A percentile compares a stretch with the other conserved stretches of the same genome.
Conservation (phyloP, 2,329 filamentous ascomycete species). For the Sarocladiaceae sp. region DNA sequence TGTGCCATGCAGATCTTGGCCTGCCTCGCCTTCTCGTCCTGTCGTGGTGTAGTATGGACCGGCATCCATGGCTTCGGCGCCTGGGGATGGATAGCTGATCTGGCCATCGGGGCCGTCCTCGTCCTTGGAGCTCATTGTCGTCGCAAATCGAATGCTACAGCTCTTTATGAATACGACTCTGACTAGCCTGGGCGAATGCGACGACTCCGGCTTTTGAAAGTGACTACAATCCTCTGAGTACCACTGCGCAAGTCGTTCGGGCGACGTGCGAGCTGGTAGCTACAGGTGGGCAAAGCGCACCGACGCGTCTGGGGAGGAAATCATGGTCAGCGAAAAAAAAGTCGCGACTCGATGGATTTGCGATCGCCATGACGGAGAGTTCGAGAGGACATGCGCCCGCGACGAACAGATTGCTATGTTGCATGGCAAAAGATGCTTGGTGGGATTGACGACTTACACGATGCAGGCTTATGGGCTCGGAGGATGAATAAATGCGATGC, state of each 20-base stretch:
- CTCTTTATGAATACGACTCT: too few relatives aligned
- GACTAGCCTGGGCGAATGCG: too few relatives aligned
- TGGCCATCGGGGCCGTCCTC: constrained; percentile 33
- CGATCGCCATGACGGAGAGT: neutral
- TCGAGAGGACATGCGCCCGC: neutral
- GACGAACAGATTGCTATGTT: neutral
- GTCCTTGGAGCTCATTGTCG: constrained; percentile 28
- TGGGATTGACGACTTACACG: constrained; percentile 25
- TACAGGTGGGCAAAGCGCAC: neutral
- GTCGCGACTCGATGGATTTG: constrained; percentile 5
- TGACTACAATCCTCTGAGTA: too few relatives aligned
- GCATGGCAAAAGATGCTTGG: neutral
- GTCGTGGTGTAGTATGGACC: constrained; percentile 40
- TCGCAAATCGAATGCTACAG: too few relatives aligned
- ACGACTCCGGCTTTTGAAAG: too few relatives aligned
- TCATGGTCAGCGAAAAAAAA: constrained; percentile 8
- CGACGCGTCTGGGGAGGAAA: constrained; percentile 1
- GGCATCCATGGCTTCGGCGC: constrained; percentile 37
- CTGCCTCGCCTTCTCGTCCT: constrained; percentile 26
- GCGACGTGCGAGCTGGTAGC: constrained; percentile 2
- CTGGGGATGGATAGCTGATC: constrained; percentile 43
- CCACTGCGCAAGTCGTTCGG: neutral
- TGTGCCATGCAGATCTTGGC: constrained; percentile 21
- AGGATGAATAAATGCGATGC: constrained; percentile 40
- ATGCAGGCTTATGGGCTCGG: constrained; percentile 26